phyloP scores from a whole-genome alignment of 768 basidiomycete genomes.

The Leccinum broughii region DNA sequence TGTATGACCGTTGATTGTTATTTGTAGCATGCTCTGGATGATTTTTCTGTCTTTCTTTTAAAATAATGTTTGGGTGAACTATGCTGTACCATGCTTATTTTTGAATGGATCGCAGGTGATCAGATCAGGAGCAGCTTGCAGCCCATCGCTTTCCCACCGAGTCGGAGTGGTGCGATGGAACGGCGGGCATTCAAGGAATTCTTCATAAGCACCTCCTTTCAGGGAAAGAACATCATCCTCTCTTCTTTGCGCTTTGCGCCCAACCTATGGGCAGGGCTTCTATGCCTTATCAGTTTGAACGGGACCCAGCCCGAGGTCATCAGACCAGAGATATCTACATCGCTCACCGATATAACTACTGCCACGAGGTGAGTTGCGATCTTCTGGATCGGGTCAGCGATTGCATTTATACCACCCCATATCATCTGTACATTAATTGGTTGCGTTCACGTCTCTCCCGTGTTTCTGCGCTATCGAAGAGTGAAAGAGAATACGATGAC shows the following conservation, averaged over 20 bases:
- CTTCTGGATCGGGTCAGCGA: neutral
- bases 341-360: neutral
- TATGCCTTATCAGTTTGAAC: neutral
- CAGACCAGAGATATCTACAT: neutral
- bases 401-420: neutral
- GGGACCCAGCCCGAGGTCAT: neutral
- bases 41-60: neutral
- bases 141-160: no score
- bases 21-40: neutral
- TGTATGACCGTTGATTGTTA: neutral
- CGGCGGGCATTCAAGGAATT: neutral
- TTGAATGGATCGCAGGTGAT: slow-evolving; percentile 4
- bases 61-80: neutral
- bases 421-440: neutral
- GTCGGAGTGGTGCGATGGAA: no score
- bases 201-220: no score
- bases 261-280: neutral
- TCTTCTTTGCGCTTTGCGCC: neutral
- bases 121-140: neutral
- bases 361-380: neutral
- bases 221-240: neutral
- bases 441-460: neutral
- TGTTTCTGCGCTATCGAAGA: neutral
- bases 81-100: slow-evolving; percentile 9
- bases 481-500: neutral